Evolutionary conservation across 768 basidiomycete genomes (phyloP).

Genomic region (Amanita exitialis): DNA sequence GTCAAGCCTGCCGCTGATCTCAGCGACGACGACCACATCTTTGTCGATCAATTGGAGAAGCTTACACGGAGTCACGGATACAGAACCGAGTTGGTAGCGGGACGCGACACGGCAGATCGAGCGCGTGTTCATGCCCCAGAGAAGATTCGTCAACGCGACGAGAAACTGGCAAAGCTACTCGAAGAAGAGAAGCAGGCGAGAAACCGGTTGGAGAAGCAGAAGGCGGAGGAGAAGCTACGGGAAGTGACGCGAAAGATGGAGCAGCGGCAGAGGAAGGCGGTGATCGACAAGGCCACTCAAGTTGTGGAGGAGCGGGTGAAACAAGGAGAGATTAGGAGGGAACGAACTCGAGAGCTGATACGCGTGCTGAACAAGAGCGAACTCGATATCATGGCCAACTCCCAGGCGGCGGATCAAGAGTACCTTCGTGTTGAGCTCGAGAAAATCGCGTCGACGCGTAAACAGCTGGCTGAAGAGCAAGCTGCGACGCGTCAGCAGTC

Average conservation of each 20-base stretch:
- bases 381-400: conserved; percentile 3
- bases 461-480: background rate
- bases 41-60: conserved; percentile 2
- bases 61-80: background rate
- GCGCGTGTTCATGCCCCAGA: background rate
- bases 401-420: background rate
- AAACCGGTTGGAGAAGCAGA: background rate
- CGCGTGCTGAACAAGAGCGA: conserved; percentile 1
- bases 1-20: background rate
- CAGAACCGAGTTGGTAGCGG: background rate
- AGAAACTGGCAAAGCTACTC: background rate
- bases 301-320: background rate
- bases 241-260: conserved; percentile 2
- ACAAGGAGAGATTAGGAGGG: conserved; percentile 2
- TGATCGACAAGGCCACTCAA: background rate
- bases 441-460: background rate
- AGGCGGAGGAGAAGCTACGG: background rate
- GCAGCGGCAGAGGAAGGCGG: background rate
- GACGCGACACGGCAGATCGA: conserved; percentile 3
- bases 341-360: conserved; percentile 4
- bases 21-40: conserved; percentile 2
- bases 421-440: background rate
- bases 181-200: conserved; percentile 1
- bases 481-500: background rate
- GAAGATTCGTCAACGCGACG: background rate